Evolutionary conservation across 352 stramenopile genomes (phyloP), one percentile per base, ranked within the genome.

Genomic region (Phytophthora citrophthora): DNA sequence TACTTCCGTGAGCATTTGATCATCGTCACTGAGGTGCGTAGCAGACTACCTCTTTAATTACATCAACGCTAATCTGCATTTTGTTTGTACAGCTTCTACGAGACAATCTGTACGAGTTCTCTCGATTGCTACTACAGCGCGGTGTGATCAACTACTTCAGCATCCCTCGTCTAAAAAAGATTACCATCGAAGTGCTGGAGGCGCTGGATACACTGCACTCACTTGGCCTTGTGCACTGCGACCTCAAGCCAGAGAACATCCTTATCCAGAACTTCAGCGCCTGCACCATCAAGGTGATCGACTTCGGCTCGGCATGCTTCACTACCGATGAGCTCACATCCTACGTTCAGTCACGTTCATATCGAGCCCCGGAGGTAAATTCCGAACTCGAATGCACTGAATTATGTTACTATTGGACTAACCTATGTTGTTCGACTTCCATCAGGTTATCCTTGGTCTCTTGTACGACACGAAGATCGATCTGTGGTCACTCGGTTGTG

Each of bases 231-330:
- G 94, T 99, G 10, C 97, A 99, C 75, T 99, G 97, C 72, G 97
- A 99, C 77, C 83, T 99, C 38, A 99, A 99, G 74, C 97, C 97
- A 1, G 97, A 99, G 71, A 99, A 99, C 79, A 98, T 99, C 59
- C 66, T 91, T 2, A 84, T 91, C 29, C 79, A 80, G 68, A 92
- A 86, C 68, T 89, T 91, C 96, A 77, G 76, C 96, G 74, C 85
- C 77, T 98, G 91, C 70, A 91, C 85, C 8, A 90, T 99, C 61
- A 76, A 94, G 90, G 84, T 99, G 15, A 99, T 99, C 71, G 98
- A 99, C 77, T 99, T 99, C 87, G 98, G 97, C 11, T 98, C 90
- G 2, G 97, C 92, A 1, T 99, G 97, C 85, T 95, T 96, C 50
- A 90, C 88, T 41, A 94, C 96, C 36, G 96, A 98, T 55, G 94